phyloP scores from a whole-genome alignment of 2,329 filamentous ascomycete species.

The Diplodia seriata region DNA sequence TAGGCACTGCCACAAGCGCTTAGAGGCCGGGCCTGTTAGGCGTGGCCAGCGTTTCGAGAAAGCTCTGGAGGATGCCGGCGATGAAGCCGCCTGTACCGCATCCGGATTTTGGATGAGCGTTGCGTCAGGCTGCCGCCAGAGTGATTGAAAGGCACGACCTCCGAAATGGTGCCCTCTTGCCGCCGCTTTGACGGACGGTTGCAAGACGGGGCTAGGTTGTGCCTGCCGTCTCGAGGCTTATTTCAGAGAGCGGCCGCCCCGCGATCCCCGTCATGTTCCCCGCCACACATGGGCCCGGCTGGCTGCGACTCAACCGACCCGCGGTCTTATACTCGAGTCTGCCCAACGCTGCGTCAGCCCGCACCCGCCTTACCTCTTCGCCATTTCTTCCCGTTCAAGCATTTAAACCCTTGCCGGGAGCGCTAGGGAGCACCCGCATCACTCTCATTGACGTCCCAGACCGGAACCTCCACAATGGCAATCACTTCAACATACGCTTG shows the following conservation, averaged over 20 bases:
- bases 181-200: slow-evolving; percentile 20
- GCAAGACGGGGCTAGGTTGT: not conserved
- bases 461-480: slow-evolving; percentile 17
- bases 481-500: not conserved
- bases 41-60: slow-evolving; percentile 27
- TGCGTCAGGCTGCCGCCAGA: slow-evolving; percentile 25
- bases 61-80: slow-evolving; percentile 25
- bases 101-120: slow-evolving; percentile 17
- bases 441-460: slow-evolving; percentile 14
- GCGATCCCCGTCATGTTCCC: slow-evolving; percentile 28
- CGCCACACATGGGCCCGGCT: slow-evolving; percentile 24
- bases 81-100: slow-evolving; percentile 22
- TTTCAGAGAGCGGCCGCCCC: slow-evolving; percentile 29
- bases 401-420: slow-evolving; percentile 23
- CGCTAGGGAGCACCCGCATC: slow-evolving; percentile 25
- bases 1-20: slow-evolving; percentile 1
- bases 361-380: not conserved
- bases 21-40: slow-evolving; percentile 4
- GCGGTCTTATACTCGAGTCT: slow-evolving; percentile 12
- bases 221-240: slow-evolving; percentile 17
- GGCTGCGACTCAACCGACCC: slow-evolving; percentile 13
- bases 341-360: slow-evolving; percentile 23
- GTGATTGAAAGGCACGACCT: slow-evolving; percentile 17
- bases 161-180: slow-evolving; percentile 20
- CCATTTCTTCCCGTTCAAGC: not conserved